These are phyloP conservation scores for Luzula sylvatica DNA, from an alignment of 176 grass and related monocot genomes.

Conservation along the genomic window DNA sequence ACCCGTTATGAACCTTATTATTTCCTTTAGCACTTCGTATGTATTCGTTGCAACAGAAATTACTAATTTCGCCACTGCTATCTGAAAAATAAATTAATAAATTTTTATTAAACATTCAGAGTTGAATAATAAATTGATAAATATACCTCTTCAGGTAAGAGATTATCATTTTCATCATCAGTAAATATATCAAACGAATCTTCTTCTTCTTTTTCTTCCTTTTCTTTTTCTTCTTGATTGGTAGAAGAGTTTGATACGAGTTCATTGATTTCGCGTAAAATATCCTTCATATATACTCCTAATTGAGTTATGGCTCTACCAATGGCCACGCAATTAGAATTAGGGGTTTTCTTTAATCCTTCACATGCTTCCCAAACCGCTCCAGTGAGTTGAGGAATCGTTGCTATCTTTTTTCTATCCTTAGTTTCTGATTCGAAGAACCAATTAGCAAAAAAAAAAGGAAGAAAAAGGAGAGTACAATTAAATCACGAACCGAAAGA, in stretches of 20 bases:
- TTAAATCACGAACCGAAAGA: slow-evolving; percentile 39
- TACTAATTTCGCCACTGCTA: slow-evolving; percentile 40
- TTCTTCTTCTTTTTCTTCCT: slow-evolving; percentile 43
- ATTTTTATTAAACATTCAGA: too few species aligned
- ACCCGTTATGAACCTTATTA: slow-evolving; percentile 64
- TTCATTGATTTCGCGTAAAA: slow-evolving; percentile 84
- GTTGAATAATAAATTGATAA: background rate
- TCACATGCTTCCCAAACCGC: slow-evolving; percentile 77
- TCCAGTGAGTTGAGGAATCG: slow-evolving; percentile 50
- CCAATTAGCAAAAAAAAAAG: background rate
- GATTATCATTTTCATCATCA: slow-evolving; percentile 50
- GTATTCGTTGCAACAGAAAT: slow-evolving; percentile 40
- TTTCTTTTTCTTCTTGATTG: slow-evolving; percentile 20
- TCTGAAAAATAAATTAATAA: background rate
- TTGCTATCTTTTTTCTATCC: slow-evolving; percentile 31
- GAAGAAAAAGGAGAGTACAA: background rate
- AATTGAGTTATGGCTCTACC: slow-evolving; percentile 73
- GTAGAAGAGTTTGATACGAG: slow-evolving; percentile 41
- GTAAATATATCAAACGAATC: slow-evolving; percentile 30
- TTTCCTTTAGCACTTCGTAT: slow-evolving; percentile 59
- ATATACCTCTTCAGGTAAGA: slow-evolving; percentile 54
- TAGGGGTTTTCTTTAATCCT: slow-evolving; percentile 75
- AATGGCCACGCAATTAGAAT: slow-evolving; percentile 55
- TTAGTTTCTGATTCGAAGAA: slow-evolving; percentile 34
- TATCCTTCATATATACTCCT: slow-evolving; percentile 65